A percentile compares a stretch with the other conserved stretches of the same genome.
phyloP scores from a whole-genome alignment of 2,329 filamentous ascomycete species.

The Blastomyces parvus region DNA sequence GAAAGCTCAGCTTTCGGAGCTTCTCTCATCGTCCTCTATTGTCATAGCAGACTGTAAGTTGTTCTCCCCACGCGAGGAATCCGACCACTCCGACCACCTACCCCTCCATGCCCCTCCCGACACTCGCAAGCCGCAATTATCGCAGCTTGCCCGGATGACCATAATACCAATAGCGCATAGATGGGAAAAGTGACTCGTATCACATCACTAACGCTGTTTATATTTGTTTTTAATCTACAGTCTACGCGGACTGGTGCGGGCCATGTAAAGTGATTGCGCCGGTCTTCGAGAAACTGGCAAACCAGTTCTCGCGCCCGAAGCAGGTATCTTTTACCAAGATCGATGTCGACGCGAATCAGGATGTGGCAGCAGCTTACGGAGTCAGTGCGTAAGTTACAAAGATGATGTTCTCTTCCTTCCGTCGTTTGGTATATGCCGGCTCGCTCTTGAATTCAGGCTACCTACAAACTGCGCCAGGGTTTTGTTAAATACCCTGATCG shows the following conservation, averaged over 20 bases:
- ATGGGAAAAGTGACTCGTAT: neutral
- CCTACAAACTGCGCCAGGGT: neutral
- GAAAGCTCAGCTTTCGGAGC: slow-evolving; percentile 53
- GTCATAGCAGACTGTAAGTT: slow-evolving; percentile 82
- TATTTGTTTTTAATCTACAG: slow-evolving; percentile 38
- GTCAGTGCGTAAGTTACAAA: slow-evolving; percentile 51
- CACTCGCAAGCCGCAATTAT: neutral
- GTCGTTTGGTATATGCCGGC: neutral
- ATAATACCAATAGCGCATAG: neutral
- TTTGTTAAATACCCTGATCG: neutral
- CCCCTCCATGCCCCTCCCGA: slow-evolving; percentile 3
- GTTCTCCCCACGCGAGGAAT: neutral
- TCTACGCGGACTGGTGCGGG: slow-evolving; percentile 79
- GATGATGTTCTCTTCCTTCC: neutral
- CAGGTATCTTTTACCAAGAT: slow-evolving; percentile 78
- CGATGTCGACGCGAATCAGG: slow-evolving; percentile 67
- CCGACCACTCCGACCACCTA: neutral
- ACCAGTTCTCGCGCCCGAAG: slow-evolving; percentile 59
- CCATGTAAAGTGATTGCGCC: slow-evolving; percentile 79
- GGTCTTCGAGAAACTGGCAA: slow-evolving; percentile 67
- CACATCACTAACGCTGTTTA: slow-evolving; percentile 16
- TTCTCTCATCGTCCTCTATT: slow-evolving; percentile 63
- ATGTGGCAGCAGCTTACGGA: slow-evolving; percentile 62
- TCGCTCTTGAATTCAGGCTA: neutral
- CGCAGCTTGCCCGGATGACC: neutral